Conservation (phyloP, 2,329 filamentous ascomycete species). For the Penicillium carneum region DNA sequence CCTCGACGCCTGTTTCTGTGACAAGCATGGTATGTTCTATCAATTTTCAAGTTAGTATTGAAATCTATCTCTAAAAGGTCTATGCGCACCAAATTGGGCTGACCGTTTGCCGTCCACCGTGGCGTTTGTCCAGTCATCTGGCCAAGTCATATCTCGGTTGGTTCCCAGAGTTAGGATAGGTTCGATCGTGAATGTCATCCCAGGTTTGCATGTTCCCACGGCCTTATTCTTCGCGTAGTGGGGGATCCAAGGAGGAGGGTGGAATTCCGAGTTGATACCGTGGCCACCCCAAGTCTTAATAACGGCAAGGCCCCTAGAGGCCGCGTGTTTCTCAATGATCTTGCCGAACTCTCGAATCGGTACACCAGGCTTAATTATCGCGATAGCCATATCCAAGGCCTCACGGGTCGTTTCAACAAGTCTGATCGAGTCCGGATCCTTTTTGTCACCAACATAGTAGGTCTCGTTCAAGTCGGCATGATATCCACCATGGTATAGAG, state of each 20-base stretch:
- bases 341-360: constrained; percentile 88
- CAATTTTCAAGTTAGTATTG: constrained; percentile 21
- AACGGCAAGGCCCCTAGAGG: constrained; percentile 77
- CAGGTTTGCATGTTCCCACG: constrained; percentile 84
- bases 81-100: constrained; percentile 73
- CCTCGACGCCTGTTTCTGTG: constrained; percentile 76
- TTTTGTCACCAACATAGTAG: constrained; percentile 87
- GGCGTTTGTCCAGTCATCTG: constrained; percentile 93
- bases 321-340: constrained; percentile 88
- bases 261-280: constrained; percentile 87
- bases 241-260: constrained; percentile 86
- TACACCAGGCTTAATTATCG: constrained; percentile 84
- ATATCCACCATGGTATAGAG: constrained; percentile 86
- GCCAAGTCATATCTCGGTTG: constrained; percentile 88
- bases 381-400: constrained; percentile 81
- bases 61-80: neutral
- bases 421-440: constrained; percentile 79
- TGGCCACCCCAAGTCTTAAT: constrained; percentile 92
- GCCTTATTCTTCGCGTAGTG: constrained; percentile 97
- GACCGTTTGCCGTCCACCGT: constrained; percentile 85
- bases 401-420: constrained; percentile 86
- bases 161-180: constrained; percentile 90
- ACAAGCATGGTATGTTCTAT: constrained; percentile 78
- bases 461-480: constrained; percentile 95
- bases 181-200: constrained; percentile 96